Percentiles rank a stretch among this genome's conserved stretches.
These are phyloP conservation scores for Lactifluus echinatus DNA, from an alignment of 768 basidiomycete genomes.

Conservation along the genomic window DNA sequence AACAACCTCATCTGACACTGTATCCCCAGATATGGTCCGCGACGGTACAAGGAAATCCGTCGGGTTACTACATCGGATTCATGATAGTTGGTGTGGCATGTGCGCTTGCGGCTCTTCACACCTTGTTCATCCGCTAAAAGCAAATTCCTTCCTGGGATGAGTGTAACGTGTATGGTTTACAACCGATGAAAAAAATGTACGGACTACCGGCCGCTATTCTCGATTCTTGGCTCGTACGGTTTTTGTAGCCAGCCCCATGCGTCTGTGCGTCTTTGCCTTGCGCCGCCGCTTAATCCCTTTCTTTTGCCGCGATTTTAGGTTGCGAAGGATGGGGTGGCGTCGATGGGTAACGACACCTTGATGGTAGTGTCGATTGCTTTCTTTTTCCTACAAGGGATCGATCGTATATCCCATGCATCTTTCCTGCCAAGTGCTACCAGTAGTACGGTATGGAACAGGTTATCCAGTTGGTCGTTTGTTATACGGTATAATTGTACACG, in stretches of 20 bases:
- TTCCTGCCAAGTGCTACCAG: no score
- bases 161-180: background rate
- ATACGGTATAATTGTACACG: no score
- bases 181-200: background rate
- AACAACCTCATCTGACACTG: background rate
- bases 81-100: slow-evolving; percentile 6
- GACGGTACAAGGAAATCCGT: slow-evolving; percentile 8
- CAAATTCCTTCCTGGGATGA: background rate
- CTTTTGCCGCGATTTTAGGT: no score
- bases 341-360: no score
- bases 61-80: slow-evolving; percentile 17
- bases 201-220: background rate
- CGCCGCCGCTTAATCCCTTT: no score
- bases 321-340: no score
- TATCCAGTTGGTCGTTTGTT: no score
- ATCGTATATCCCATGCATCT: no score
- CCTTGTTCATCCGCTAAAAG: slow-evolving; percentile 9
- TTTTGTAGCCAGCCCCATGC: background rate
- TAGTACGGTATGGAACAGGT: no score
- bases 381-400: no score
- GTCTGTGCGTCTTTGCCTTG: background rate
- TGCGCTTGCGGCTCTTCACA: slow-evolving; percentile 2
- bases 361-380: no score
- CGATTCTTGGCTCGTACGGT: background rate
- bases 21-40: slow-evolving; percentile 18